Evolutionary conservation across 306 rosid species (phyloP).

Genomic region (Dryas drummondii): DNA sequence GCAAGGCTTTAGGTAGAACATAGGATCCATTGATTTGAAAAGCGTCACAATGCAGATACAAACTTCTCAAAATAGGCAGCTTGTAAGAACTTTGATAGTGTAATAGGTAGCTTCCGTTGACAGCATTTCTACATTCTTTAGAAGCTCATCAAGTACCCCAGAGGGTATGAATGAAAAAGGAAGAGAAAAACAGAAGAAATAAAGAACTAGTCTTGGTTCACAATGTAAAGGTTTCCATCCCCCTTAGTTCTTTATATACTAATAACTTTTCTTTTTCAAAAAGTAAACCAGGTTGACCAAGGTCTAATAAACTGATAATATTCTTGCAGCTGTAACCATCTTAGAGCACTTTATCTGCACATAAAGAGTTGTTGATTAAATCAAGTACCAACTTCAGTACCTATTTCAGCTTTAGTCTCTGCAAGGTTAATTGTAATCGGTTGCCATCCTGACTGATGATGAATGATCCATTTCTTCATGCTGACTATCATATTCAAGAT

Average conservation of each 20-base stretch:
- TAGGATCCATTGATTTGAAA: slow-evolving; percentile 16
- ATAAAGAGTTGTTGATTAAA: slow-evolving; percentile 19
- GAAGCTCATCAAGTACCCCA: slow-evolving; percentile 23
- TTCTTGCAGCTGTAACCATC: slow-evolving; percentile 23
- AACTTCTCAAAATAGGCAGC: slow-evolving; percentile 13
- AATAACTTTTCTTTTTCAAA: slow-evolving; percentile 10
- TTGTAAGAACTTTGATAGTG: slow-evolving; percentile 2
- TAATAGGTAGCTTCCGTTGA: slow-evolving; percentile 9
- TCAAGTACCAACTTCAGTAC: slow-evolving; percentile 30
- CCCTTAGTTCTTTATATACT: slow-evolving; percentile 23
- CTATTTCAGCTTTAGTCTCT: slow-evolving; percentile 38
- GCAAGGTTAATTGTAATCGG: slow-evolving; percentile 50
- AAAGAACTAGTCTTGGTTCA: slow-evolving; percentile 21
- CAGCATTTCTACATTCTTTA: slow-evolving; percentile 23
- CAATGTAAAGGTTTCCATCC: slow-evolving; percentile 23
- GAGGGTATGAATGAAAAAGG: not conserved
- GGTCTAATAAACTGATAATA: slow-evolving; percentile 17
- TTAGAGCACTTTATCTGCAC: slow-evolving; percentile 15
- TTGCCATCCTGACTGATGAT: slow-evolving; percentile 75
- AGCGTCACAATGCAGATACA: slow-evolving; percentile 10
- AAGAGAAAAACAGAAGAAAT: not conserved
- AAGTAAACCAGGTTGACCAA: slow-evolving; percentile 18
- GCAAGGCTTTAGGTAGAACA: slow-evolving; percentile 14
- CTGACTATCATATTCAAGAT: slow-evolving; percentile 58
- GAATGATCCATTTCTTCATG: slow-evolving; percentile 67